Evolutionary conservation across 768 basidiomycete genomes (phyloP).

Genomic region (Termitomyces sp.): DNA sequence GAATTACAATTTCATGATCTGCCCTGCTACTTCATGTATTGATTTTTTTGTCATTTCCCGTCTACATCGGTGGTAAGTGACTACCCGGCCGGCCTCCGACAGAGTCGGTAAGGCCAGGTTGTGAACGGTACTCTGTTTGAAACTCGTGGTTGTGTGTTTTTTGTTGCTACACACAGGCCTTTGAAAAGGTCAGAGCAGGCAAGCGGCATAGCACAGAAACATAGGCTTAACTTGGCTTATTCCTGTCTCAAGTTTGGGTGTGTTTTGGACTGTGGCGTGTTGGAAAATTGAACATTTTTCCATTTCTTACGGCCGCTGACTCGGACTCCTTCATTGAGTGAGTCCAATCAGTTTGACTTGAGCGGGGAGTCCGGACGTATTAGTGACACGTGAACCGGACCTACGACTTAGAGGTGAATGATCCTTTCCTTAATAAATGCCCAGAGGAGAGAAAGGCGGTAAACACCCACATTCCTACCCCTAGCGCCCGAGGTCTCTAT

Average conservation of each 20-base stretch:
- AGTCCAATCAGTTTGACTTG: slow-evolving; percentile 14
- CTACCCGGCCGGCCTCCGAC: slow-evolving; percentile 29
- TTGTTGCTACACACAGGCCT: neutral
- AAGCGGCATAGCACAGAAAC: neutral
- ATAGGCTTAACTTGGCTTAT: neutral
- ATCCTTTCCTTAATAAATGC: neutral
- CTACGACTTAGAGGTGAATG: neutral
- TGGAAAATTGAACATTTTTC: slow-evolving; percentile 12
- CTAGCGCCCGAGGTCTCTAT: neutral
- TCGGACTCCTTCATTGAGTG: neutral
- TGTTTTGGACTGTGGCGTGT: slow-evolving; percentile 16
- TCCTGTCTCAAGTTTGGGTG: neutral
- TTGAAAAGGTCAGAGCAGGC: neutral
- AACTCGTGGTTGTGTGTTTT: neutral
- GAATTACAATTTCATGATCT: slow-evolving; percentile 17
- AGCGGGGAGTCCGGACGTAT: slow-evolving; percentile 12
- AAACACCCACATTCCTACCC: neutral
- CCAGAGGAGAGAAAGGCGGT: neutral
- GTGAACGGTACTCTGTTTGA: neutral
- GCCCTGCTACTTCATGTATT: neutral
- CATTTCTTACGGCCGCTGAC: slow-evolving; percentile 26
- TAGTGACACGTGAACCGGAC: slow-evolving; percentile 8
- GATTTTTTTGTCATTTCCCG: slow-evolving; percentile 37
- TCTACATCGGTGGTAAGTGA: slow-evolving; percentile 30
- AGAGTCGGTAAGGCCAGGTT: slow-evolving; percentile 18